Base-by-base conservation (phyloP, 441 rosid genomes). In the Gossypium laxum region DNA sequence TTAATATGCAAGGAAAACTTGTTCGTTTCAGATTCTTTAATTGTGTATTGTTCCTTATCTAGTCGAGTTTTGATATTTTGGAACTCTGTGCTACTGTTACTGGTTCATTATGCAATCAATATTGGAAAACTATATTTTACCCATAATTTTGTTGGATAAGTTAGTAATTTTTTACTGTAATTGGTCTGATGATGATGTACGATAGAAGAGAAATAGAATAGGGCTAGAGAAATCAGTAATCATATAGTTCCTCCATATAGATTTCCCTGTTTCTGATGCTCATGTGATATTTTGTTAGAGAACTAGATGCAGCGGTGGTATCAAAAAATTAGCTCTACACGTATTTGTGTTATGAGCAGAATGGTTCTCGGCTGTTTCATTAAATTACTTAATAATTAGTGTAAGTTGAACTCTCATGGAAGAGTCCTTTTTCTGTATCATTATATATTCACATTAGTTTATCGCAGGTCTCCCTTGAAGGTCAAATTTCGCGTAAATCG, bases 401-500 rank as follows among this genome's bases (percentile, higher is more conserved):
- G 15, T 3, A 14, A 30, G 32, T 66, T 48, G 38, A 66, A 24
- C 21, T 66, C 41, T 24, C 41, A 7, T 47, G 24, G 57, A 21
- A 66, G 17, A 66, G 2, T 34, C 17, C 15, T 67, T 11, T 26
- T 26, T 67, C 2, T 50, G 22, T 17, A 58, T 58, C 21, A 24
- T 24, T 43, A 10, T 55, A 43, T 43, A 26, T 38, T 50, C 58
- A 22, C 2, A 59, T 58, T 0, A 18, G 17, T 75, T 45, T 63
- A 18, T 77, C 59, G 51, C 83, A 92, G 99, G 93, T 95, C 24
- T 73, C 88, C 66, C 96, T 92, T 75, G 99, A 95, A 85, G 99
- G 99, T 56, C 91, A 91, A 67, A 95, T 95, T 80, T 95, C 98
- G 74, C 86, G 77, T 72, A 89, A 81, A 85, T 95, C 98, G 75